These are phyloP conservation scores for Lablab purpureus DNA, from an alignment of 306 rosid species.

Conservation along the genomic window DNA sequence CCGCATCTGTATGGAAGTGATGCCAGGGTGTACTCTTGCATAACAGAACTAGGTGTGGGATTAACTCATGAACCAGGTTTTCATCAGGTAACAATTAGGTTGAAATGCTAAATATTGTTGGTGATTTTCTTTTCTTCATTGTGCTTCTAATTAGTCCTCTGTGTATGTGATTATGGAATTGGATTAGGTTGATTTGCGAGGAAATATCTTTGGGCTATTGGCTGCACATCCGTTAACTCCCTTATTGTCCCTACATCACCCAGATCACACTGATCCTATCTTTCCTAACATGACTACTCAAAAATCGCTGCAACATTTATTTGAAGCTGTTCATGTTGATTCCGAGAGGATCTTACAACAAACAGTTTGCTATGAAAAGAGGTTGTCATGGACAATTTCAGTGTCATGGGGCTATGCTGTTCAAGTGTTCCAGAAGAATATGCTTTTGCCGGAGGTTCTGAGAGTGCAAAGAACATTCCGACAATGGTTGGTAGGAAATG, in stretches of 20 bases:
- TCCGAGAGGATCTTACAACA: conserved; percentile 77
- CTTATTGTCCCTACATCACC: conserved; percentile 74
- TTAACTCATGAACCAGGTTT: conserved; percentile 84
- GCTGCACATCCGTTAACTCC: conserved; percentile 89
- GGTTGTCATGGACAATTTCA: conserved; percentile 67
- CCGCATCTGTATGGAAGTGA: conserved; percentile 89
- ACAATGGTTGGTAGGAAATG: conserved; percentile 55
- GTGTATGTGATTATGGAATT: conserved; percentile 35
- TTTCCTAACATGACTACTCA: conserved; percentile 70
- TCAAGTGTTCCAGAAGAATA: conserved; percentile 61
- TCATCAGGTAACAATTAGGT: conserved; percentile 71
- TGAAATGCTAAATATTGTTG: background rate
- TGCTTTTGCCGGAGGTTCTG: conserved; percentile 60
- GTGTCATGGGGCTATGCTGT: conserved; percentile 95
- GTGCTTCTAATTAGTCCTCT: background rate
- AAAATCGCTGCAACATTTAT: conserved; percentile 64
- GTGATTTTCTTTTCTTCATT: background rate
- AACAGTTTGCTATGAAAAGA: conserved; percentile 73
- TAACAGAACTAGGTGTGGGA: conserved; percentile 78
- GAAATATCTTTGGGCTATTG: conserved; percentile 75
- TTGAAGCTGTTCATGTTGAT: conserved; percentile 63
- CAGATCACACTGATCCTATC: conserved; percentile 60
- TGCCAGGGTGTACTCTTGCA: conserved; percentile 71
- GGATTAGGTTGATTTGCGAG: conserved; percentile 72
- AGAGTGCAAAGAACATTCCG: conserved; percentile 63